phyloP scores from a whole-genome alignment of 768 basidiomycete genomes.

The Tylopilus rubrobrunneus region DNA sequence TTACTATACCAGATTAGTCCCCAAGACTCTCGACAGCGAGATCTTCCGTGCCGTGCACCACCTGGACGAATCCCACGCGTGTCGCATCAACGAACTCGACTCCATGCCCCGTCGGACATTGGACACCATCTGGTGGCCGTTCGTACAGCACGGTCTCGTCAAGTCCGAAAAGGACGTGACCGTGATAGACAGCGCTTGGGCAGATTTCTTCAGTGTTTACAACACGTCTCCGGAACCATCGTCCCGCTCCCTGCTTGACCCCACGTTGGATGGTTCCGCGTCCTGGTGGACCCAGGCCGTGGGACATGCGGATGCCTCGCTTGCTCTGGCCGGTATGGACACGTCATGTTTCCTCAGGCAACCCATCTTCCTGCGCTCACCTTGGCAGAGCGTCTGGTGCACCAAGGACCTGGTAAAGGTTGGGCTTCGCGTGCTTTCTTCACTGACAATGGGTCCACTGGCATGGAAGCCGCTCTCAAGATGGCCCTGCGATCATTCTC shows the following conservation, averaged over 20 bases:
- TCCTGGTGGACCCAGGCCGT: slow-evolving; percentile 98
- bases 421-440: slow-evolving; percentile 94
- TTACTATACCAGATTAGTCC: slow-evolving; percentile 64
- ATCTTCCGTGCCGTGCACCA: slow-evolving; percentile 49
- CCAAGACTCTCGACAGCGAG: slow-evolving; percentile 32
- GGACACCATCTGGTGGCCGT: slow-evolving; percentile 93
- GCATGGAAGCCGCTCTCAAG: slow-evolving; percentile 96
- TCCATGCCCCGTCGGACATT: slow-evolving; percentile 77
- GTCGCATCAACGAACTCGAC: slow-evolving; percentile 68
- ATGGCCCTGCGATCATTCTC: slow-evolving; percentile 84
- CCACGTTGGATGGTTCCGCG: slow-evolving; percentile 86
- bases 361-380: slow-evolving; percentile 81
- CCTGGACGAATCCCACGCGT: slow-evolving; percentile 59
- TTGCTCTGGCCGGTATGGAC: slow-evolving; percentile 88
- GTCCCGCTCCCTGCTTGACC: slow-evolving; percentile 41
- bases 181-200: slow-evolving; percentile 86
- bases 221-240: slow-evolving; percentile 28
- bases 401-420: slow-evolving; percentile 73
- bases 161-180: slow-evolving; percentile 70
- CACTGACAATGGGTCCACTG: slow-evolving; percentile 94
- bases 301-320: slow-evolving; percentile 73
- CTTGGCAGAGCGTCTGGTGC: slow-evolving; percentile 75
- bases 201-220: slow-evolving; percentile 82
- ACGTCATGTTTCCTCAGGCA: slow-evolving; percentile 93
- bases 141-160: slow-evolving; percentile 83